phyloP scores from a whole-genome alignment of 1,139 yeast species.

The Magnusiomyces magnusii region DNA sequence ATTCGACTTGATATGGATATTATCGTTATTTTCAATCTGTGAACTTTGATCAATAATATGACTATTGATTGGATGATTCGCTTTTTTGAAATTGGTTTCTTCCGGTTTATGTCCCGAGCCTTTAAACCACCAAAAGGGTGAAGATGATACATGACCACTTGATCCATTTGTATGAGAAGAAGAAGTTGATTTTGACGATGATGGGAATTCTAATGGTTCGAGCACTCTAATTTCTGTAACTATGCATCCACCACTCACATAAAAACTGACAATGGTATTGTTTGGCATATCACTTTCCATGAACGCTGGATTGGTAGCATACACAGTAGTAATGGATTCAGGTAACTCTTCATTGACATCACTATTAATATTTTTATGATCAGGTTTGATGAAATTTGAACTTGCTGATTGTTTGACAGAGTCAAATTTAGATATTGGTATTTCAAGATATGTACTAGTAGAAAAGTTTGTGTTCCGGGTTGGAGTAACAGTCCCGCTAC shows the following conservation, averaged over 20 bases:
- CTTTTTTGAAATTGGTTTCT: no score
- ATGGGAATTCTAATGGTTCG: slow-evolving; percentile 14
- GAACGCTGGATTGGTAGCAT: slow-evolving; percentile 15
- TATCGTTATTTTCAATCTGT: background rate
- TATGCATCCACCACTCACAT: slow-evolving; percentile 24
- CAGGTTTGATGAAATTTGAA: background rate
- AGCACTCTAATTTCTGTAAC: slow-evolving; percentile 26
- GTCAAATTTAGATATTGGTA: background rate
- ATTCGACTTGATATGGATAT: background rate
- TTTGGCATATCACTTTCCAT: slow-evolving; percentile 17
- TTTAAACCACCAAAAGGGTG: background rate
- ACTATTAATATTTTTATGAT: background rate
- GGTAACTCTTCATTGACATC: slow-evolving; percentile 1
- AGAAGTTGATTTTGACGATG: no score
- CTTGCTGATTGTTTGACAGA: background rate
- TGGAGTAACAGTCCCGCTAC: background rate
- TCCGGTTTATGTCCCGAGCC: no score
- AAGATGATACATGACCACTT: slow-evolving; percentile 20
- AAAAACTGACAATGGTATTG: slow-evolving; percentile 23
- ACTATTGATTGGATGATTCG: background rate
- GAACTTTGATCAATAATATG: background rate
- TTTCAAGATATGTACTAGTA: background rate
- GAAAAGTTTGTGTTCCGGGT: background rate
- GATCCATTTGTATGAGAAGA: slow-evolving; percentile 13
- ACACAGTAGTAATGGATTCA: slow-evolving; percentile 20